Base-by-base conservation (phyloP, 805 yeast genomes). In the Hemisphaericaspora nanyangensis region DNA sequence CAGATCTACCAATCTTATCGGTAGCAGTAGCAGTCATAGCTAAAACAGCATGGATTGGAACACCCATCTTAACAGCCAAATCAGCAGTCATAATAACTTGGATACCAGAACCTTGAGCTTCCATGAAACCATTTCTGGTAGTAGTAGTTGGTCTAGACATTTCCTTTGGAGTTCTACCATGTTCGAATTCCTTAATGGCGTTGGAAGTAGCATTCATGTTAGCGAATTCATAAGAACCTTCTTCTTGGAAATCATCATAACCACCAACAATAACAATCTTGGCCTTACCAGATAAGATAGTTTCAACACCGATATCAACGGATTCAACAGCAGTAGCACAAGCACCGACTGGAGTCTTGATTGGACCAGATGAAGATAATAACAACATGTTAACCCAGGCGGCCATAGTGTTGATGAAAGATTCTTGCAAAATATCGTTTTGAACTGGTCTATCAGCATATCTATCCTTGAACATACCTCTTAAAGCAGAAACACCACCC, bases 301-400 rank as follows among this genome's bases (percentile, higher is more conserved):
- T 87, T 71, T 93, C 99, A 50, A 85, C 79, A 79, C 97, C 99
- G 55, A 79, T 77, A 63, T 93, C 99, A 50, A 93, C 85, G 47
- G 99, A 93, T 74, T 93, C 99, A 45, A 93, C 85, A 40, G 99
- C 93, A 50, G 99, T 93, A 37, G 99, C 99, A 77, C 99, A 93
- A 29, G 99, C 99, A 72, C 95, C 99, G 40, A 93, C 99, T 38
- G 99, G 98, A 20, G 99, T 95, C 77, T 90, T 90, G 67, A 90
- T 89, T 45, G 99, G 99, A 69, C 99, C 99, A 43, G 97, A 88
- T 5, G 98, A 85, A 13, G 98, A 91, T 46, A 93, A 74, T 61
- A 95, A 74, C 74, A 93, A 77, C 99, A 93, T 93, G 61, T 93
- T 93, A 52, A 93, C 97, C 99, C 99, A 93, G 46, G 99, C 99